Evolutionary conservation across 352 stramenopile species (phyloP), one percentile per base, ranked within the genome.

Genomic region (Phytophthora meadii): DNA sequence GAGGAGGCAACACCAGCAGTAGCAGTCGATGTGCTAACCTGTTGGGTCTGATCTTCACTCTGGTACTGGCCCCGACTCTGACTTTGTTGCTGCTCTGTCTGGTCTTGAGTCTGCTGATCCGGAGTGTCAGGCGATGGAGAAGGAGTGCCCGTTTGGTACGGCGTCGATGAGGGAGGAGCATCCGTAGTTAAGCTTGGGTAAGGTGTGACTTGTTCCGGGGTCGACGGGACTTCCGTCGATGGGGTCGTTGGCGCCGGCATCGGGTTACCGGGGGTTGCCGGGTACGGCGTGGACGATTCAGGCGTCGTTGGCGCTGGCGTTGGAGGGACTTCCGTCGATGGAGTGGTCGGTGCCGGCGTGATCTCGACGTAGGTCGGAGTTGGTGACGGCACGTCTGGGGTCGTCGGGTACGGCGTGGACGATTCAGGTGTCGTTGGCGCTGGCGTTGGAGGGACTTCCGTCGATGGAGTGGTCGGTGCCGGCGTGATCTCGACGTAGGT

Each of bases 81-180:
- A 9, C 42, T 42, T 27, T 50, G 49, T 22, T 62, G 51, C 22
- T 63, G 53, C 17, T 46, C 37, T 25, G 9, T 34, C n/a, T 61
- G 52, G 8, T 53, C 27, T 49, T 70, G 54, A 7, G n/a, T 50
- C 14, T 65, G 64, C 14, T 61, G 63, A 6, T 65, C 30, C 4
- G 61, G 49, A 7, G 44, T 58, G 14, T 53, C 32, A 5, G 54
- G 30, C 9, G 47, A 41, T 5, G 42, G 42, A 10, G 19, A 19
- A 15, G 42, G 42, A 32, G 42, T 49, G 17, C 12, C 25, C 1
- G 45, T 19, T 51, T 51, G 24, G 22, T 12, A 37, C 25, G 45
- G 24, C 12, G 42, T 54, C 22, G 22, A 28, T 17, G 37, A 48
- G 3, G 49, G 22, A 10, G 30, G 8, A 36, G 30, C 30, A 36